phyloP scores from a whole-genome alignment of 805 yeast genomes.

The Starmerella vitae region DNA sequence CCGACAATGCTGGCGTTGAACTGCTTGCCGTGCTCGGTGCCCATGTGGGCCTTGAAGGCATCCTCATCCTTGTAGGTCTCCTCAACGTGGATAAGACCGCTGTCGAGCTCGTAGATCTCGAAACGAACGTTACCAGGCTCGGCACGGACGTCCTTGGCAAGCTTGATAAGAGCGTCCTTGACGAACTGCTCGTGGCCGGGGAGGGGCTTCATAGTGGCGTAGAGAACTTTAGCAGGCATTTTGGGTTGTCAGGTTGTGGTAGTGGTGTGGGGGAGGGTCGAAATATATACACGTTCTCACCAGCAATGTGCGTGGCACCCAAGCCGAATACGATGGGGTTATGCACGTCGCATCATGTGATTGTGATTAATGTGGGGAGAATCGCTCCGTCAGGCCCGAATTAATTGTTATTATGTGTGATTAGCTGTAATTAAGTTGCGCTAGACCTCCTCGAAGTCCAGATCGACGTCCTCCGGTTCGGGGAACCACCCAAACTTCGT shows the following conservation, averaged over 20 bases:
- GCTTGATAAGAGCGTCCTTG: conserved; percentile 15
- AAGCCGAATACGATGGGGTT: not conserved
- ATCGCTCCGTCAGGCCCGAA: too few relatives aligned
- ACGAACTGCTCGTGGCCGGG: conserved; percentile 20
- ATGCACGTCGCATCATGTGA: not conserved
- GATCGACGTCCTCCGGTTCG: conserved; percentile 18
- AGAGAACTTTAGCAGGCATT: conserved; percentile 12
- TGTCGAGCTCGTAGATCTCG: conserved; percentile 21
- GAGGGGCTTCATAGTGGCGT: conserved; percentile 21
- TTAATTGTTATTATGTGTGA: too few relatives aligned
- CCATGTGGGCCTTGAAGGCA: conserved; percentile 23
- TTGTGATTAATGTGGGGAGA: too few relatives aligned
- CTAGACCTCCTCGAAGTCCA: conserved; percentile 10
- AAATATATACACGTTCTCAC: too few relatives aligned
- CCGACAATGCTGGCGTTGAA: conserved; percentile 21
- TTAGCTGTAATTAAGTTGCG: too few relatives aligned
- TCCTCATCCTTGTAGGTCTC: conserved; percentile 24
- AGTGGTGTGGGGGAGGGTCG: too few relatives aligned
- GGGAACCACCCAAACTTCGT: conserved; percentile 60
- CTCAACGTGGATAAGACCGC: conserved; percentile 21
- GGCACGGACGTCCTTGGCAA: conserved; percentile 19
- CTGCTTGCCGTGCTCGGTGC: conserved; percentile 20
- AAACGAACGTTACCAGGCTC: conserved; percentile 24
- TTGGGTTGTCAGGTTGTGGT: not conserved
- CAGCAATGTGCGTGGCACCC: too few relatives aligned